Conservation (phyloP, 2,329 filamentous ascomycete species). For the Aureobasidium sp. region DNA sequence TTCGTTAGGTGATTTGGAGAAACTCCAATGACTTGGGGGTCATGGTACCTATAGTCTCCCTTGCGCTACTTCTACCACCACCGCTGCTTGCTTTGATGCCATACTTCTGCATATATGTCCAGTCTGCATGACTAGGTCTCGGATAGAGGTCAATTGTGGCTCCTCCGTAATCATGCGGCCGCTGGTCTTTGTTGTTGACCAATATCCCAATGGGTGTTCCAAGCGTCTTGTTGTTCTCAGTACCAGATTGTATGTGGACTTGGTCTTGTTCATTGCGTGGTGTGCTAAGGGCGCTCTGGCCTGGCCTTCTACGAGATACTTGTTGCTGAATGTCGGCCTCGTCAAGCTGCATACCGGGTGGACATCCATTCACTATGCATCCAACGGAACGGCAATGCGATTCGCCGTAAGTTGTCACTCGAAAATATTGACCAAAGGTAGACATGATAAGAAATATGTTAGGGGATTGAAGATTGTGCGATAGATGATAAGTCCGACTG, state of each 20-base stretch:
- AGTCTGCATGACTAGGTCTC: slow-evolving; percentile 87
- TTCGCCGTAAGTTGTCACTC: slow-evolving; percentile 53
- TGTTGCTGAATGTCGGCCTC: slow-evolving; percentile 87
- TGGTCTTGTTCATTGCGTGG: slow-evolving; percentile 90
- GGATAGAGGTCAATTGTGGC: slow-evolving; percentile 88
- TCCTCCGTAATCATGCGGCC: slow-evolving; percentile 84
- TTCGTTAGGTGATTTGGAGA: too few relatives aligned
- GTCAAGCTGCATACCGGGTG: slow-evolving; percentile 76
- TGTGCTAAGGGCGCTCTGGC: slow-evolving; percentile 83
- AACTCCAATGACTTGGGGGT: too few relatives aligned
- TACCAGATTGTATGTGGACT: slow-evolving; percentile 88
- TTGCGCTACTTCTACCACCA: slow-evolving; percentile 82
- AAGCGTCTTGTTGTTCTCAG: slow-evolving; percentile 80
- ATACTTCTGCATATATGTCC: slow-evolving; percentile 96
- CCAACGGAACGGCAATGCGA: slow-evolving; percentile 90
- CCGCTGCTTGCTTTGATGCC: slow-evolving; percentile 86
- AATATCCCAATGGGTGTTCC: slow-evolving; percentile 85
- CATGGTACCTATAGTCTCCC: slow-evolving; percentile 65
- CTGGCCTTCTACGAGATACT: slow-evolving; percentile 82
- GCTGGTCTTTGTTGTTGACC: slow-evolving; percentile 86
- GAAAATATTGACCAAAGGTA: too few relatives aligned
- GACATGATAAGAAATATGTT: too few relatives aligned
- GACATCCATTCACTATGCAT: slow-evolving; percentile 89
- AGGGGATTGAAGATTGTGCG: too few relatives aligned
- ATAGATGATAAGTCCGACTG: too few relatives aligned